Conservation (phyloP, 2,329 filamentous ascomycete genomes). For the Beauveria varroae region DNA sequence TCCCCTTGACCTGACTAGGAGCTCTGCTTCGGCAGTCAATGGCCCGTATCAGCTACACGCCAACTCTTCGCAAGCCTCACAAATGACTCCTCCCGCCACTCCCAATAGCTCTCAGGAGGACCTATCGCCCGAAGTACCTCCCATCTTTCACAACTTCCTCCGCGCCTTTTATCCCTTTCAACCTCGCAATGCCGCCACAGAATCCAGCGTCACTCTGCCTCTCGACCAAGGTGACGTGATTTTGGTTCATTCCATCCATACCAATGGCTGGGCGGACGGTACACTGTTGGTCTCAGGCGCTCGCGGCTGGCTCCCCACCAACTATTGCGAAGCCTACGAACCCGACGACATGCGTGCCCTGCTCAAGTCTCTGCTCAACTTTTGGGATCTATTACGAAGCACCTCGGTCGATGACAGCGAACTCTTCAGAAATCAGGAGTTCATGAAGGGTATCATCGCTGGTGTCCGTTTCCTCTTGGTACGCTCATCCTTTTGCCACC, state of each 20-base stretch:
- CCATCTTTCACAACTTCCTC: constrained; percentile 87
- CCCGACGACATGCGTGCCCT: constrained; percentile 79
- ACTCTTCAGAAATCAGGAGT: constrained; percentile 84
- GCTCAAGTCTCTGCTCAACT: constrained; percentile 77
- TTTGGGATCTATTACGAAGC: constrained; percentile 84
- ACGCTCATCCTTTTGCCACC: constrained; percentile 31
- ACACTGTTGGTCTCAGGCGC: constrained; percentile 80
- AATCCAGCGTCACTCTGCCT: constrained; percentile 80
- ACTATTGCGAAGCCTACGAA: constrained; percentile 95
- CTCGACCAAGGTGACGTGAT: constrained; percentile 88
- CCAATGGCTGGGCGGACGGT: constrained; percentile 97
- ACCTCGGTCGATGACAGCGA: constrained; percentile 67
- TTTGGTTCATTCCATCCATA: constrained; percentile 91
- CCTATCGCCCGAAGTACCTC: constrained; percentile 40
- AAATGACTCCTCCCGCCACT: constrained; percentile 72
- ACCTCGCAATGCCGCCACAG: constrained; percentile 66
- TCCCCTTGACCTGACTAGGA: constrained; percentile 47
- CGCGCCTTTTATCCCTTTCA: constrained; percentile 92
- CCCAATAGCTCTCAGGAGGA: constrained; percentile 62
- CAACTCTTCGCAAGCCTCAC: constrained; percentile 39
- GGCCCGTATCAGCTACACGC: constrained; percentile 22
- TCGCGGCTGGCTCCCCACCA: constrained; percentile 92
- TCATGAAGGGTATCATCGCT: constrained; percentile 88
- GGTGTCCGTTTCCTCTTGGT: constrained; percentile 86
- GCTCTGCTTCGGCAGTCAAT: constrained; percentile 21